Conservation (phyloP, 148 eudicot genomes). For the Rhododendron simsii region DNA sequence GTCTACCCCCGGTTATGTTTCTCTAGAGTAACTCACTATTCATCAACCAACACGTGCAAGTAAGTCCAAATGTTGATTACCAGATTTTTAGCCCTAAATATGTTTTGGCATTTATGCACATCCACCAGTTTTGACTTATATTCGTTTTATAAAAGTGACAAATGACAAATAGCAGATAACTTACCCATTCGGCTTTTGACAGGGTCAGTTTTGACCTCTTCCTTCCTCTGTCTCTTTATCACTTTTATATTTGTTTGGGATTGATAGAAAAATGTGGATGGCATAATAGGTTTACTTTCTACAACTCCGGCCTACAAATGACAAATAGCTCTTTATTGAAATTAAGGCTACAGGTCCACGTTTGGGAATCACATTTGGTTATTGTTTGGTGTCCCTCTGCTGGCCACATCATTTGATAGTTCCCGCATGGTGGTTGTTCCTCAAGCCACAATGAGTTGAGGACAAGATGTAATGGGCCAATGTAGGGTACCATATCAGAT, state of each 20-base stretch:
- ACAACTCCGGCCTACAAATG: neutral
- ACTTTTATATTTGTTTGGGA: too few species aligned
- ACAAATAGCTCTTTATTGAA: neutral
- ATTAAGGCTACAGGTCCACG: neutral
- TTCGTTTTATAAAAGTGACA: neutral
- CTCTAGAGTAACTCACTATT: neutral
- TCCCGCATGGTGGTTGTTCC: neutral
- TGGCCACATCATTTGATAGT: neutral
- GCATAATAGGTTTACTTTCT: neutral
- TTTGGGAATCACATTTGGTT: neutral
- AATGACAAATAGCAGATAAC: too few species aligned
- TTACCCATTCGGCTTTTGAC: too few species aligned
- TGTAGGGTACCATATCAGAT: neutral
- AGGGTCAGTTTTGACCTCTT: too few species aligned
- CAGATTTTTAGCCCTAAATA: neutral
- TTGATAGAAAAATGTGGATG: too few species aligned
- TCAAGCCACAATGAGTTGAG: neutral
- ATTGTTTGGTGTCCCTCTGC: neutral
- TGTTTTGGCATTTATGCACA: neutral
- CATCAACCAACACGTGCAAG: conserved; percentile 8
- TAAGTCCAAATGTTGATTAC: neutral
- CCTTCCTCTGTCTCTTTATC: too few species aligned
- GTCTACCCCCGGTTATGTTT: neutral
- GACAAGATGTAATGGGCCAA: too few species aligned
- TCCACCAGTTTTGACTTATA: neutral